Evolutionary conservation across 192 early-diverging fungal species (phyloP).

Genomic region (Coemansia sp.): DNA sequence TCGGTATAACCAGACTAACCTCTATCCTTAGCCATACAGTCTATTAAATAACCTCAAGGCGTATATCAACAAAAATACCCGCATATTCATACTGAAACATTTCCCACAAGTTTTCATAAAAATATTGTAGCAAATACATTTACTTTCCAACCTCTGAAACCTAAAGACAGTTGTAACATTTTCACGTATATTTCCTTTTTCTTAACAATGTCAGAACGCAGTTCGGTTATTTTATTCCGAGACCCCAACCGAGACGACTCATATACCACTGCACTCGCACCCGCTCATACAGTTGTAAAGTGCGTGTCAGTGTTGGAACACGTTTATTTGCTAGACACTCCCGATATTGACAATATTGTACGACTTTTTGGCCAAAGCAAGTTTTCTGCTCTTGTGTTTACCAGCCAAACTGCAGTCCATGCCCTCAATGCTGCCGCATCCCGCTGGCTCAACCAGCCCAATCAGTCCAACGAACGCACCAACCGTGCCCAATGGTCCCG

Average conservation of each 20-base stretch:
- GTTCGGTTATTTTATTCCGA: conserved; percentile 33
- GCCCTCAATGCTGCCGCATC: conserved; percentile 18
- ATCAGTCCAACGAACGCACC: not conserved
- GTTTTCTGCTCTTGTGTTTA: conserved; percentile 35
- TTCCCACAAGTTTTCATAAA: too few relatives aligned
- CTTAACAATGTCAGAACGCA: too few relatives aligned
- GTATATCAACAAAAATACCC: too few relatives aligned
- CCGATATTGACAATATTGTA: conserved; percentile 11
- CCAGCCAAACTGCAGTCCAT: conserved; percentile 38
- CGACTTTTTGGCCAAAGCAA: not conserved
- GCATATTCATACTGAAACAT: too few relatives aligned
- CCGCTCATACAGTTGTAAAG: conserved; percentile 21
- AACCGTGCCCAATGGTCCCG: conserved; percentile 2
- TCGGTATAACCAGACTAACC: too few relatives aligned
- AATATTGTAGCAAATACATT: too few relatives aligned
- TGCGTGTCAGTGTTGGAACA: conserved; percentile 32
- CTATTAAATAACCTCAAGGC: too few relatives aligned
- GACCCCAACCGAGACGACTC: conserved; percentile 20
- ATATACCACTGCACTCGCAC: conserved; percentile 19
- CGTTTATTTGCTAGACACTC: conserved; percentile 18
- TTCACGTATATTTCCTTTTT: too few relatives aligned
- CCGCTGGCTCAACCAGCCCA: conserved; percentile 8
- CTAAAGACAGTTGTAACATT: too few relatives aligned
- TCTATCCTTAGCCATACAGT: too few relatives aligned
- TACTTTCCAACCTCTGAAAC: too few relatives aligned